These are phyloP conservation scores for Lactarius trivialis DNA, from an alignment of 768 basidiomycete genomes.

Conservation along the genomic window DNA sequence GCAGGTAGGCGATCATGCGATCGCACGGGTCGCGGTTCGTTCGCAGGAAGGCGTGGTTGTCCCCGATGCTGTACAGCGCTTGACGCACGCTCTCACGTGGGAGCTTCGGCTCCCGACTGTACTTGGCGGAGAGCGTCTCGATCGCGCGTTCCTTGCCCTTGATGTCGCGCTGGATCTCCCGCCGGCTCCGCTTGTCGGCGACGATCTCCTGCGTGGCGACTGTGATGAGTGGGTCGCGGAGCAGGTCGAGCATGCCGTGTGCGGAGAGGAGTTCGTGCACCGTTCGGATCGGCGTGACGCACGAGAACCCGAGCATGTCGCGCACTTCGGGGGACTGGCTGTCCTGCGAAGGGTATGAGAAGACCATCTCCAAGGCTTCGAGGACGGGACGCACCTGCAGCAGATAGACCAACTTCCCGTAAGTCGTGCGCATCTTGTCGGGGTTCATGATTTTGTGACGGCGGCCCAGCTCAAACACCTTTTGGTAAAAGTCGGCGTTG, in stretches of 20 bases:
- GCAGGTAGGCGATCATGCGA: slow-evolving; percentile 70
- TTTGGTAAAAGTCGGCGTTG: slow-evolving; percentile 75
- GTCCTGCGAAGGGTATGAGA: slow-evolving; percentile 44
- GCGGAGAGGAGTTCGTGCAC: slow-evolving; percentile 64
- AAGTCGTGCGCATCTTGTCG: slow-evolving; percentile 85
- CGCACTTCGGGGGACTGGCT: slow-evolving; percentile 79
- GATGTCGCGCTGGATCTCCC: slow-evolving; percentile 82
- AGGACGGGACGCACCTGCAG: slow-evolving; percentile 49
- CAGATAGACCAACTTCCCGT: slow-evolving; percentile 80
- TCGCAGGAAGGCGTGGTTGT: slow-evolving; percentile 84
- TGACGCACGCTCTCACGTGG: slow-evolving; percentile 64
- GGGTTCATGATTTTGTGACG: slow-evolving; percentile 91
- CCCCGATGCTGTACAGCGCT: slow-evolving; percentile 82
- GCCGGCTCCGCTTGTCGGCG: slow-evolving; percentile 58
- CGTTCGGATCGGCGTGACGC: slow-evolving; percentile 70
- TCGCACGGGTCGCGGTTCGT: slow-evolving; percentile 87
- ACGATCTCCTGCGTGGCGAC: slow-evolving; percentile 80
- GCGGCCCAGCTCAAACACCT: slow-evolving; percentile 74
- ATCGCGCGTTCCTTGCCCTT: slow-evolving; percentile 81
- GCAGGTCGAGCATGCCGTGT: slow-evolving; percentile 54
- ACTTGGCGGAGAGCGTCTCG: slow-evolving; percentile 61
- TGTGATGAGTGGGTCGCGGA: slow-evolving; percentile 70
- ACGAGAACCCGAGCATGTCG: slow-evolving; percentile 73
- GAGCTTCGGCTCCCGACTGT: slow-evolving; percentile 46
- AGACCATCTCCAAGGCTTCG: neutral